A percentile compares a stretch with the other conserved stretches of the same genome.
phyloP scores from a whole-genome alignment of 345 rosid species.

The Ricinus communis region DNA sequence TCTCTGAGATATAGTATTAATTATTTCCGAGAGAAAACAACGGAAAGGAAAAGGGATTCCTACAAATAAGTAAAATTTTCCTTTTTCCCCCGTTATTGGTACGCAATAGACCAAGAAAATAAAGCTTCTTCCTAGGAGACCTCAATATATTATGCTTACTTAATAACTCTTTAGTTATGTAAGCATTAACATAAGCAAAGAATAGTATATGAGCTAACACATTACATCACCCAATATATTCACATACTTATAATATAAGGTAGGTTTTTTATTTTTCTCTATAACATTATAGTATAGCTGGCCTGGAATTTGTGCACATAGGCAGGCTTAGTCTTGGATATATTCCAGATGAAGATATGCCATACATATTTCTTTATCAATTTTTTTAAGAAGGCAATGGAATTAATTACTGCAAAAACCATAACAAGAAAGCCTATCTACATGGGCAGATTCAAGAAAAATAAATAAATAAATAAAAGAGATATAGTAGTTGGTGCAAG shows the following conservation, averaged over 20 bases:
- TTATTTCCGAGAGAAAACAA: no score
- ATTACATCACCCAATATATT: not conserved
- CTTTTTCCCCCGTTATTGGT: not conserved
- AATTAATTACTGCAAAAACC: not conserved
- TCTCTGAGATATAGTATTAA: no score
- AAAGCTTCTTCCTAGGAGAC: not conserved
- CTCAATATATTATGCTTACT: not conserved
- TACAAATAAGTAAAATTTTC: not conserved
- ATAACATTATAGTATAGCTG: not conserved
- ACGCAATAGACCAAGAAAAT: not conserved
- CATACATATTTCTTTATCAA: slow-evolving; percentile 1
- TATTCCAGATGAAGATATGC: slow-evolving; percentile 5
- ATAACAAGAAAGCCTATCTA: not conserved
- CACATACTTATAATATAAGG: not conserved
- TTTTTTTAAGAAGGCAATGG: not conserved
- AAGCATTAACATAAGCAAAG: slow-evolving; percentile 6
- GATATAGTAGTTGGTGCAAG: not conserved
- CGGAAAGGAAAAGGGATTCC: no score
- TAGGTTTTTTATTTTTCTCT: not conserved
- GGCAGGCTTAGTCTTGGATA: not conserved
- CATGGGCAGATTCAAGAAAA: not conserved
- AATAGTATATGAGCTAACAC: not conserved
- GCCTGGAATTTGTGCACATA: slow-evolving; percentile 1
- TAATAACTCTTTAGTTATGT: no score
- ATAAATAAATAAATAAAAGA: not conserved